phyloP scores from a whole-genome alignment of 106 monocot genomes.

The Gastrodia elata region DNA sequence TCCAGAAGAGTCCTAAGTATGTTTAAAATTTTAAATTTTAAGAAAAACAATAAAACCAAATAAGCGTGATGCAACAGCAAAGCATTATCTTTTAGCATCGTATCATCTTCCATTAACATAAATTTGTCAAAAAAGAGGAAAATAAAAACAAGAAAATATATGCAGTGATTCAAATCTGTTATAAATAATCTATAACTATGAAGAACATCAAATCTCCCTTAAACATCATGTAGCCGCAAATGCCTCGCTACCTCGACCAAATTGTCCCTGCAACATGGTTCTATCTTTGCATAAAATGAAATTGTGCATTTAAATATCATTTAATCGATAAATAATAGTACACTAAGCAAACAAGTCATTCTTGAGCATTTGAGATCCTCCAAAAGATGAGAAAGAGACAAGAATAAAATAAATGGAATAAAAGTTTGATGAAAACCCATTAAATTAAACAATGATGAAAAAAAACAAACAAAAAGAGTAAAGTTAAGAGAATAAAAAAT shows the following conservation, averaged over 20 bases:
- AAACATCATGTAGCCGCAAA: neutral
- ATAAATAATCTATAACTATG: neutral
- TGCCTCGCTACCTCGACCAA: neutral
- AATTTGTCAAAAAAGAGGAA: neutral
- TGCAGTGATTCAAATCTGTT: neutral
- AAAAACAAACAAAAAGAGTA: neutral
- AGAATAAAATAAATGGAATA: neutral
- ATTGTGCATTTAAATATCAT: neutral
- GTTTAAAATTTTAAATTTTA: neutral
- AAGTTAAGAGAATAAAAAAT: neutral
- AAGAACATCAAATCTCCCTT: neutral
- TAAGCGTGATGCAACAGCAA: neutral
- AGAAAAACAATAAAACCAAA: neutral
- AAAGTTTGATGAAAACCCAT: constrained; percentile 1
- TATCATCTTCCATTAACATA: neutral
- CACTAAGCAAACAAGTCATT: neutral
- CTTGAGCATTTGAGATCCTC: neutral
- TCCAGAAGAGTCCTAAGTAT: neutral
- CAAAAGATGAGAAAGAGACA: neutral
- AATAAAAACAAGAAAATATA: constrained; percentile 1
- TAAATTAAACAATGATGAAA: neutral
- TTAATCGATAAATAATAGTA: neutral
- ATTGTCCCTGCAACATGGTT: neutral
- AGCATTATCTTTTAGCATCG: neutral
- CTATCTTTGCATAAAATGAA: neutral